Percentiles rank a stretch among this genome's conserved stretches.
These are phyloP conservation scores for Corylus americana DNA, from an alignment of 306 rosid genomes.

Conservation along the genomic window DNA sequence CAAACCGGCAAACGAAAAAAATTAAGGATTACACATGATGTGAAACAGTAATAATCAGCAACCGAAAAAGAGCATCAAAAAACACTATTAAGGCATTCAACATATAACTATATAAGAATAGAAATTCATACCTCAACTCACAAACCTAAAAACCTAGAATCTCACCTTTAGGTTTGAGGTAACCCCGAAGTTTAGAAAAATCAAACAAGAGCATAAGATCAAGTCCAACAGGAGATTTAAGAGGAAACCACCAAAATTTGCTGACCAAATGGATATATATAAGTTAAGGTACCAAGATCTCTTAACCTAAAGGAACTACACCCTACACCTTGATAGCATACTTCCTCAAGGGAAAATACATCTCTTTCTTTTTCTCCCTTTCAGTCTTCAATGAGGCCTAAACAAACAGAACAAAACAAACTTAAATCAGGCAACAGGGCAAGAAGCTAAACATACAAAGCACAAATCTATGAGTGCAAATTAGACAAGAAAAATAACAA, in stretches of 20 bases:
- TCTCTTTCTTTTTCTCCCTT: conserved; percentile 55
- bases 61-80: background rate
- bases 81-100: no score
- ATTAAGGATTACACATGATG: background rate
- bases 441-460: background rate
- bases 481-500: background rate
- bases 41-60: background rate
- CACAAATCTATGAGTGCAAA: background rate
- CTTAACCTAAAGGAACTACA: conserved; percentile 8
- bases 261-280: conserved; percentile 17
- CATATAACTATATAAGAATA: background rate
- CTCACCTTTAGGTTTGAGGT: background rate
- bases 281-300: conserved; percentile 10
- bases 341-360: conserved; percentile 60
- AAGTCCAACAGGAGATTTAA: conserved; percentile 19
- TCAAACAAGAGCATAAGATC: conserved; percentile 11
- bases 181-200: conserved; percentile 7
- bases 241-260: conserved; percentile 33
- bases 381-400: conserved; percentile 58
- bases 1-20: background rate
- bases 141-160: background rate
- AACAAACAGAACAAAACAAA: background rate
- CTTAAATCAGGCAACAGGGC: background rate
- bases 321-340: conserved; percentile 58
- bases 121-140: background rate